Evolutionary conservation across 345 rosid genomes (phyloP).

Genomic region (Eucalyptus viminalis): DNA sequence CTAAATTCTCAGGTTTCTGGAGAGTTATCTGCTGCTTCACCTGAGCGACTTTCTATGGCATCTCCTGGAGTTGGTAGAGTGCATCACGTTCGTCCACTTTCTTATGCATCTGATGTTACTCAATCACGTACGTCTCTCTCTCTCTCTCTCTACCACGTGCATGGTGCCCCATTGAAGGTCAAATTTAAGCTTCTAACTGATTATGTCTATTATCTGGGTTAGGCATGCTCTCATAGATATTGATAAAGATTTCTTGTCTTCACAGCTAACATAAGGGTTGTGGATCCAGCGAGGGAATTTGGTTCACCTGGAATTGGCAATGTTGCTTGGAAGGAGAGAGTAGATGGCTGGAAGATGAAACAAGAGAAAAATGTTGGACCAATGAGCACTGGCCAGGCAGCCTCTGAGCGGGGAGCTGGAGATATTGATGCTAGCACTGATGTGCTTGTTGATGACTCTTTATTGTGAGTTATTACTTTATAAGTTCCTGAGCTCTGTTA

Average conservation of each 20-base stretch:
- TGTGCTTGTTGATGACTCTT: constrained; percentile 74
- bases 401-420: constrained; percentile 89
- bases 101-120: constrained; percentile 39
- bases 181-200: not conserved
- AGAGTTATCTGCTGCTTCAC: constrained; percentile 95
- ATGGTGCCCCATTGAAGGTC: not conserved
- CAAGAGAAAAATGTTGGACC: constrained; percentile 78
- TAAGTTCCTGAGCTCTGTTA: not conserved
- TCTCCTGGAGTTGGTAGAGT: constrained; percentile 55
- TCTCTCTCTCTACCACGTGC: not conserved
- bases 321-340: constrained; percentile 91
- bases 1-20: constrained; percentile 60
- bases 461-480: constrained; percentile 37
- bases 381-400: constrained; percentile 65
- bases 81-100: constrained; percentile 31
- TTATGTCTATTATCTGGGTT: not conserved
- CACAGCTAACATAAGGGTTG: constrained; percentile 57
- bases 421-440: constrained; percentile 92
- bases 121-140: constrained; percentile 42
- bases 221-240: not conserved
- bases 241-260: not conserved
- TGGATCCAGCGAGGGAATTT: constrained; percentile 52
- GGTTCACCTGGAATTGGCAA: constrained; percentile 14
- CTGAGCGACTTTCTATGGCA: constrained; percentile 77
- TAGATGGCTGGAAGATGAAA: constrained; percentile 97